A percentile compares a stretch with the other conserved stretches of the same genome.
Conservation (phyloP, 75 land plant genomes). For the Picea glauca region DNA sequence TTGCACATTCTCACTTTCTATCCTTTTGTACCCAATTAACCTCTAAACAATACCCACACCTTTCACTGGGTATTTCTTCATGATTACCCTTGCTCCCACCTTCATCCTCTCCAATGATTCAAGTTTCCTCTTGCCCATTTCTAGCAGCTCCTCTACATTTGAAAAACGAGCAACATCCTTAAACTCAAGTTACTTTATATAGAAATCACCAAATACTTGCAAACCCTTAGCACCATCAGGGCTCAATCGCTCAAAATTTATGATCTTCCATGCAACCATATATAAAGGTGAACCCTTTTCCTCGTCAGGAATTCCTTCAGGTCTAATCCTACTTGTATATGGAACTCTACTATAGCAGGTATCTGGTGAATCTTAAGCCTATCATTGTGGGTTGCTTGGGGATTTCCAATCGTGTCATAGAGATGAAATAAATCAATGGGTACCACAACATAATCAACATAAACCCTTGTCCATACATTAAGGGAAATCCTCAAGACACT, state of each 20-base stretch:
- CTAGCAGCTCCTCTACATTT: no score
- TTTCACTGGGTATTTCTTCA: conserved; percentile 48
- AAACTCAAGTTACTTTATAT: conserved; percentile 8
- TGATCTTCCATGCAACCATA: no score
- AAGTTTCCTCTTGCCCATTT: no score
- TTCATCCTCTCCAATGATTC: no score
- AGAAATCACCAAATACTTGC: background rate
- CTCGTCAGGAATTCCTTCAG: conserved; percentile 63
- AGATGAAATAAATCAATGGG: no score
- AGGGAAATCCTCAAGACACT: no score
- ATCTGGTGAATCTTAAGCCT: no score
- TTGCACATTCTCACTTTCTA: conserved; percentile 55
- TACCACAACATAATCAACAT: no score
- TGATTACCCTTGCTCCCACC: conserved; percentile 20
- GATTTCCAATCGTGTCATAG: no score
- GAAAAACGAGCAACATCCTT: background rate
- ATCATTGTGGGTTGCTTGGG: no score
- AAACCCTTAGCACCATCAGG: background rate
- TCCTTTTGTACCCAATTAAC: conserved; percentile 56
- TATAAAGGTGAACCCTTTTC: conserved; percentile 22
- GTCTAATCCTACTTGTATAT: conserved; percentile 92
- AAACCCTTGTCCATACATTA: no score
- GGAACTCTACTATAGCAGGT: conserved; percentile 77
- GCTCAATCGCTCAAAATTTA: background rate
- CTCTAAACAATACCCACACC: conserved; percentile 58